phyloP scores from a whole-genome alignment of 2,329 filamentous ascomycete genomes.

The Mycosphaerella arachidis region DNA sequence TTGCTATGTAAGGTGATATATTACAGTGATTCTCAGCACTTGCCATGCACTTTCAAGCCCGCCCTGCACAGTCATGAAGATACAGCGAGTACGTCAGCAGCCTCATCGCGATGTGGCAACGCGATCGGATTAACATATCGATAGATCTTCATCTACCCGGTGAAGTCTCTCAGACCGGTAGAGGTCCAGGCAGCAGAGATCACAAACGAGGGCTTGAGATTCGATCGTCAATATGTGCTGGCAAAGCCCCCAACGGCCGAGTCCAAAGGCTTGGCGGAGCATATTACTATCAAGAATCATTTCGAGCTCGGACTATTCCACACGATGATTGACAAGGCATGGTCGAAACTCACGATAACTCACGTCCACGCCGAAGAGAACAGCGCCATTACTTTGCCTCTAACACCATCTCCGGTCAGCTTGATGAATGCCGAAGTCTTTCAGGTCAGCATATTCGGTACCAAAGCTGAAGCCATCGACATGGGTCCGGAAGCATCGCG shows the following conservation, averaged over 20 bases:
- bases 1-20: not conserved
- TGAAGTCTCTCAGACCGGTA: conserved; percentile 32
- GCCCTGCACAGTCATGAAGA: conserved; percentile 25
- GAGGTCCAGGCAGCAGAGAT: conserved; percentile 32
- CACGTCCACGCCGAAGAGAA: conserved; percentile 28
- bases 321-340: conserved; percentile 30
- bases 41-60: conserved; percentile 1
- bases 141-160: conserved; percentile 34
- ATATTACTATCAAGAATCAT: conserved; percentile 35
- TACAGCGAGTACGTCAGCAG: conserved; percentile 26
- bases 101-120: not conserved
- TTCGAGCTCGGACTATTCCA: conserved; percentile 33
- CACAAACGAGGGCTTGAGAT: conserved; percentile 33
- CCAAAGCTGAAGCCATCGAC: conserved; percentile 31
- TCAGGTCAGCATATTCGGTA: conserved; percentile 33
- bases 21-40: not conserved
- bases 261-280: conserved; percentile 30
- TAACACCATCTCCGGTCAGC: conserved; percentile 31
- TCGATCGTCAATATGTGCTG: conserved; percentile 34
- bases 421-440: conserved; percentile 27
- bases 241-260: conserved; percentile 30
- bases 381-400: conserved; percentile 25
- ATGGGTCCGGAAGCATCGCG: conserved; percentile 31
- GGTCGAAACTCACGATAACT: conserved; percentile 34
- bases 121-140: conserved; percentile 1